These are phyloP conservation scores for Xylaria sp. DNA, from an alignment of 2,329 filamentous ascomycete species.

Conservation along the genomic window DNA sequence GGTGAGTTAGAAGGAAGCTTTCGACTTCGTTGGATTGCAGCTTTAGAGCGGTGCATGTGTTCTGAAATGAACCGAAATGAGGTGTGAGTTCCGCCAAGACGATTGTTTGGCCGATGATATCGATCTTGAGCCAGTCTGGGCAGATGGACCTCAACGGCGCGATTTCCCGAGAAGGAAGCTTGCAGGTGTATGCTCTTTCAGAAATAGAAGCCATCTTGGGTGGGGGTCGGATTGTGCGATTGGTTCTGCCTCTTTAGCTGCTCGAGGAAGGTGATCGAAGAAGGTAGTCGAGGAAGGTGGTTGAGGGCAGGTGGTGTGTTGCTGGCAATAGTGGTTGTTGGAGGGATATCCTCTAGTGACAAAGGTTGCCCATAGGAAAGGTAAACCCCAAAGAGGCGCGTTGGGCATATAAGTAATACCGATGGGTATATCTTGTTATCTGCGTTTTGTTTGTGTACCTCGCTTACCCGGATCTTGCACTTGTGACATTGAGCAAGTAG, in stretches of 20 bases:
- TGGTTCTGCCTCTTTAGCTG: neutral
- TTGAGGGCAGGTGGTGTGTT: neutral
- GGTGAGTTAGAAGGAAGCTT: conserved; percentile 10
- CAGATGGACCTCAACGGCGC: neutral
- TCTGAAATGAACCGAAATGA: conserved; percentile 15
- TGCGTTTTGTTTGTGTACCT: conserved; percentile 1
- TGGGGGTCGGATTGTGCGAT: neutral
- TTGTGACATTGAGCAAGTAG: neutral
- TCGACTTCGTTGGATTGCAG: conserved; percentile 14
- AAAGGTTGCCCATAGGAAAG: neutral
- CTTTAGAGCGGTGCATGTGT: conserved; percentile 6
- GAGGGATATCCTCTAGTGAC: too few relatives aligned
- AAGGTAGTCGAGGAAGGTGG: neutral
- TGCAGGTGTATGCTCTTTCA: conserved; percentile 12
- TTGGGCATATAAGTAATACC: neutral
- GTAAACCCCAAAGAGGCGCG: neutral
- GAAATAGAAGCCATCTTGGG: conserved; percentile 2
- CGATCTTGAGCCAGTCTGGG: conserved; percentile 22
- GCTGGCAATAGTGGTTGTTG: neutral
- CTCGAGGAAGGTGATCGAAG: neutral
- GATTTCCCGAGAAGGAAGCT: neutral
- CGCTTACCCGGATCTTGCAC: neutral
- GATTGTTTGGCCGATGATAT: conserved; percentile 21
- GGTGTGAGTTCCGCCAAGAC: conserved; percentile 6
- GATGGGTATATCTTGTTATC: neutral